Percentiles rank a stretch among this genome's conserved stretches.
These are phyloP conservation scores for Pyrenochaeta sp. DNA, from an alignment of 2,329 filamentous ascomycete species.

Conservation along the genomic window DNA sequence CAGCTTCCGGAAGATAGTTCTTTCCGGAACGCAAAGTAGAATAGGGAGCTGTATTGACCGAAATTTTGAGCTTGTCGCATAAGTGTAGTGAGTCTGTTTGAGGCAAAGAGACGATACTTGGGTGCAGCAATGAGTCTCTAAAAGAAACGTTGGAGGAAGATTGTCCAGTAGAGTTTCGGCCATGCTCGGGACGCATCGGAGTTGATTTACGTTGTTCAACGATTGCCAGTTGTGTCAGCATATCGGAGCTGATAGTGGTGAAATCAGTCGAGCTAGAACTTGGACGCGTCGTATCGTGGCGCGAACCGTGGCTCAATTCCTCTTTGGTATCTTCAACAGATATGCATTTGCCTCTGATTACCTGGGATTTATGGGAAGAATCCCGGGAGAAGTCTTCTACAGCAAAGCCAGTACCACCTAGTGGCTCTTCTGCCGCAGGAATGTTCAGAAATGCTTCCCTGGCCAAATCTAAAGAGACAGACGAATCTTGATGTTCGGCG, in stretches of 20 bases:
- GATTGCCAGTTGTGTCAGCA: constrained; percentile 10
- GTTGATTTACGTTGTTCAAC: background rate
- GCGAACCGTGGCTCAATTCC: background rate
- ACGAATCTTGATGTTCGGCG: too few relatives aligned
- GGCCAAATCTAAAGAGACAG: too few relatives aligned
- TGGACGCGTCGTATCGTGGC: background rate
- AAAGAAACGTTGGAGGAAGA: background rate
- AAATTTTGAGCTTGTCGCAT: constrained; percentile 33
- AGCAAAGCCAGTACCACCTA: constrained; percentile 9
- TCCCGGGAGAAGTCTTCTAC: constrained; percentile 10
- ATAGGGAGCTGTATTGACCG: constrained; percentile 37
- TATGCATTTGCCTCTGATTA: background rate
- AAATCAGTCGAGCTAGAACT: constrained; percentile 9
- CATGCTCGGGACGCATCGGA: background rate
- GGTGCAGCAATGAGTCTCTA: background rate
- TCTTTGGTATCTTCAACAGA: constrained; percentile 1
- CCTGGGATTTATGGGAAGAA: constrained; percentile 17
- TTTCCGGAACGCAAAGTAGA: too few relatives aligned
- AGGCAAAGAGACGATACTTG: background rate
- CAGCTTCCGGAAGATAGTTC: constrained; percentile 19
- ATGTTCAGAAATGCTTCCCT: constrained; percentile 3
- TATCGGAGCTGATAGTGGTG: constrained; percentile 19
- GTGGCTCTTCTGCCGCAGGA: background rate
- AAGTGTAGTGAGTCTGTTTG: constrained; percentile 14
- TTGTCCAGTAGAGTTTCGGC: background rate